Conservation (phyloP, 495 filamentous ascomycete genomes). For the Podospora comata region DNA sequence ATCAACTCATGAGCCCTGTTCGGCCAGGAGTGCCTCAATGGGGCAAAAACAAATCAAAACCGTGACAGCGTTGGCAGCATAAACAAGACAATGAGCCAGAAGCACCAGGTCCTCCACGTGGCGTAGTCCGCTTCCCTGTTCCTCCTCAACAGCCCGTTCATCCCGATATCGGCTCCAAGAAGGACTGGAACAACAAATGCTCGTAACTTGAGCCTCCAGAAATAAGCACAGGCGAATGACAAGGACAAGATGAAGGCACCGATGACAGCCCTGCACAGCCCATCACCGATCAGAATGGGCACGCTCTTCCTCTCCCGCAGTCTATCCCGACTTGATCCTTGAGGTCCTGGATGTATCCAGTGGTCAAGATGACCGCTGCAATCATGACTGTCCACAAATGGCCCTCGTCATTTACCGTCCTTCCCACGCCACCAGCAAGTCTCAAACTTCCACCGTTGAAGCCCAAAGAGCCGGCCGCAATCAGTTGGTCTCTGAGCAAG, state of each 20-base stretch:
- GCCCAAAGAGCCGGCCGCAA: conserved; percentile 39
- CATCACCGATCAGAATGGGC: conserved; percentile 8
- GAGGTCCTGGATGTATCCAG: conserved; percentile 53
- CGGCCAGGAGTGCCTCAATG: not conserved
- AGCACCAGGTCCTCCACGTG: conserved; percentile 12
- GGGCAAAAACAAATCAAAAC: not conserved
- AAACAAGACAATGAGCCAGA: conserved; percentile 10
- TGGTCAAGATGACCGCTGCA: conserved; percentile 45
- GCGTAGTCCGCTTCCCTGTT: conserved; percentile 9
- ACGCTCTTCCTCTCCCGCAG: conserved; percentile 41
- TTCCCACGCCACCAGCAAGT: conserved; percentile 20
- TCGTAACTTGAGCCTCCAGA: conserved; percentile 4
- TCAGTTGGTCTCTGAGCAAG: conserved; percentile 39
- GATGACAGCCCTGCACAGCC: not conserved
- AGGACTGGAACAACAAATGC: conserved; percentile 5
- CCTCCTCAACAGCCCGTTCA: conserved; percentile 3
- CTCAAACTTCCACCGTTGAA: conserved; percentile 35
- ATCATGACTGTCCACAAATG: conserved; percentile 46
- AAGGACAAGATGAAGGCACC: not conserved
- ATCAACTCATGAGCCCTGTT: not conserved
- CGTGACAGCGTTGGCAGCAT: not conserved
- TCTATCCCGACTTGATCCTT: conserved; percentile 48
- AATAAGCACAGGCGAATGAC: conserved; percentile 8
- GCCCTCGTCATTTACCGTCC: not conserved
- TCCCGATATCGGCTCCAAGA: conserved; percentile 3